Percentiles rank a stretch among this genome's conserved stretches.
Conservation (phyloP, 441 rosid species). For the Pelargonium fulgidum region DNA sequence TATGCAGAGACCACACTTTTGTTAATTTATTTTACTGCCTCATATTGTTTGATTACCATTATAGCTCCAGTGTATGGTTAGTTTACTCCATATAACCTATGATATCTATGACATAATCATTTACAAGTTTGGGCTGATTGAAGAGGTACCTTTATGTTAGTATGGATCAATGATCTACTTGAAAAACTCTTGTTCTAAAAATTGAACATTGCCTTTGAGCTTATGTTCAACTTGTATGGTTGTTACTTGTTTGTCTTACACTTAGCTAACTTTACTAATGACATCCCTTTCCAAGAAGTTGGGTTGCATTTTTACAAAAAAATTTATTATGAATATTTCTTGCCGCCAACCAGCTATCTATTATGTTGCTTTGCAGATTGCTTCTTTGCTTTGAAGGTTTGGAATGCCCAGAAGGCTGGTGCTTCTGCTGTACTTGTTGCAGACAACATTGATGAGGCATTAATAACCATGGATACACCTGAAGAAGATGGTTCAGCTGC, state of each 20-base stretch:
- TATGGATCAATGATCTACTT: neutral
- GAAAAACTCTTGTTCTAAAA: neutral
- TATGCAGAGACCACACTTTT: neutral
- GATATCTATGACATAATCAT: neutral
- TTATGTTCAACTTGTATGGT: neutral
- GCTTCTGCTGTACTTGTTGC: conserved; percentile 98
- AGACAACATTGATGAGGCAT: conserved; percentile 68
- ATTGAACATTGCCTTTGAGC: neutral
- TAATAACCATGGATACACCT: conserved; percentile 96
- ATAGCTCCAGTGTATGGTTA: neutral
- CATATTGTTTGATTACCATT: neutral
- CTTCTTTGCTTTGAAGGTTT: conserved; percentile 86
- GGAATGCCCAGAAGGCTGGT: conserved; percentile 97
- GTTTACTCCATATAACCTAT: neutral
- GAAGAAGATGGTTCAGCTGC: conserved; percentile 62
- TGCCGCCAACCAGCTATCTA: neutral
- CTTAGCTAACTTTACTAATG: no score
- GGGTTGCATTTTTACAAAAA: neutral
- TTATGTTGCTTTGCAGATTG: conserved; percentile 51
- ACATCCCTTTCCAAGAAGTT: no score
- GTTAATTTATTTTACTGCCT: neutral
- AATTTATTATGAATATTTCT: neutral
- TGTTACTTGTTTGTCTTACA: neutral
- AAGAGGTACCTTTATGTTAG: neutral
- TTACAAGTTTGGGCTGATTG: neutral